Base-by-base conservation (phyloP, 495 filamentous ascomycete species). In the Hypoxylon lenormandii region DNA sequence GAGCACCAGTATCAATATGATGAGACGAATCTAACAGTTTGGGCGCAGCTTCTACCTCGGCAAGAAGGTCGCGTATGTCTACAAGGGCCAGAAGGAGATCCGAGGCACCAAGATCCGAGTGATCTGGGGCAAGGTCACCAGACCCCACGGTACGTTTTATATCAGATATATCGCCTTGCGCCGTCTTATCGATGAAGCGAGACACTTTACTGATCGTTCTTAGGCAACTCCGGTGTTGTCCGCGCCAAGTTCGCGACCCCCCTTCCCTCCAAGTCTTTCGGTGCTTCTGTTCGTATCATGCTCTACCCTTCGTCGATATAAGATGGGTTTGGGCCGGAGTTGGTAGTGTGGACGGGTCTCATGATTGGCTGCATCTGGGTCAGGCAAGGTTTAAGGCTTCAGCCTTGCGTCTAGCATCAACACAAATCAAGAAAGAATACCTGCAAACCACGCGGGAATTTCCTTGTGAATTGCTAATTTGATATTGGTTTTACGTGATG, bases 71-170 rank as follows among this genome's bases (percentile, higher is more conserved):
- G 94, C 94, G 74, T 98, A 92, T 80, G 93, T 98, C 81, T 98
- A 98, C 86, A 91, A 93, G 72, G 95, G 89, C 64, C 88, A 91
- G 84, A 90, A 87, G 82, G 93, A 96, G 85, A 85, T 94, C 73
- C 92, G 92, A 74, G 95, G 95, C 78, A 92, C 93, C 79, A 97
- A 98, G 88, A 93, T 98, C 81, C 86, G 94, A 78, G 94, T 97
- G 67, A 98, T 98, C 84, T 98, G 96, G 95, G 96, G 96, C 82
- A 98, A 97, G 87, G 88, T 98, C 76, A 97, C 93, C 76, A 87
- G 92, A 76, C 88, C 92, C 78, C 94, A 98, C 82, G 95, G 92
- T 94, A 90, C 74, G 87, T 50, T 13, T 19, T 38, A 78, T 66
- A 15, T 11, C 18, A 46, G 50, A 43, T 16, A 6, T 45, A 13